Conservation (phyloP, 805 yeast genomes). For the Lipomyces japonicus region DNA sequence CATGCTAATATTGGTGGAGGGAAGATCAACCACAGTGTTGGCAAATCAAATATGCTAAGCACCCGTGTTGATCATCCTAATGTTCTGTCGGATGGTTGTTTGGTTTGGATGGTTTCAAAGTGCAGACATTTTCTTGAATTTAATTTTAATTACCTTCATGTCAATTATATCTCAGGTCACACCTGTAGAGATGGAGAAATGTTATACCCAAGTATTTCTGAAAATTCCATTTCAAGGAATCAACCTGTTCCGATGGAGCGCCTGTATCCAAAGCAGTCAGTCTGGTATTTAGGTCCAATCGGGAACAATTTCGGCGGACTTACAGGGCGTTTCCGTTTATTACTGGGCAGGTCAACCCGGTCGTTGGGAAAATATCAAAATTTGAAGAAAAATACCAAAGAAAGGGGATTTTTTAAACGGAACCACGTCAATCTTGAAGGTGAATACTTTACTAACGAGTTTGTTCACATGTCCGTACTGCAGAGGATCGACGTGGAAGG, state of each 20-base stretch:
- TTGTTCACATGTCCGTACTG: slow-evolving; percentile 13
- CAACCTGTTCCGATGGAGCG: background rate
- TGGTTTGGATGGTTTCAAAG: slow-evolving; percentile 21
- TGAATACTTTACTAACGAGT: slow-evolving; percentile 4
- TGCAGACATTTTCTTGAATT: slow-evolving; percentile 10
- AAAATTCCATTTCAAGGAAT: no score
- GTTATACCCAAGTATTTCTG: background rate
- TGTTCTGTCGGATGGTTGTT: slow-evolving; percentile 19
- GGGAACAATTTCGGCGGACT: slow-evolving; percentile 4
- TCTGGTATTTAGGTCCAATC: slow-evolving; percentile 21
- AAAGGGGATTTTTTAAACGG: background rate
- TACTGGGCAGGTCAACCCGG: background rate
- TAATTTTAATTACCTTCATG: slow-evolving; percentile 7
- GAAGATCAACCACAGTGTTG: no score
- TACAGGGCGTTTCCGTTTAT: background rate
- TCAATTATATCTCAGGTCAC: slow-evolving; percentile 4
- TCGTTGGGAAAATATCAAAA: slow-evolving; percentile 4
- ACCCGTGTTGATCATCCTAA: slow-evolving; percentile 4
- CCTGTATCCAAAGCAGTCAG: background rate
- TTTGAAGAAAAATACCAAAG: background rate
- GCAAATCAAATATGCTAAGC: no score
- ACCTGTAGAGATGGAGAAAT: background rate
- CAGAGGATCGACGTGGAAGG: background rate
- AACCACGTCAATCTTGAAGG: background rate
- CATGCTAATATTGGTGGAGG: slow-evolving; percentile 24